Evolutionary conservation across 129 eudicot species (phyloP).

Genomic region (Mikania micrantha): DNA sequence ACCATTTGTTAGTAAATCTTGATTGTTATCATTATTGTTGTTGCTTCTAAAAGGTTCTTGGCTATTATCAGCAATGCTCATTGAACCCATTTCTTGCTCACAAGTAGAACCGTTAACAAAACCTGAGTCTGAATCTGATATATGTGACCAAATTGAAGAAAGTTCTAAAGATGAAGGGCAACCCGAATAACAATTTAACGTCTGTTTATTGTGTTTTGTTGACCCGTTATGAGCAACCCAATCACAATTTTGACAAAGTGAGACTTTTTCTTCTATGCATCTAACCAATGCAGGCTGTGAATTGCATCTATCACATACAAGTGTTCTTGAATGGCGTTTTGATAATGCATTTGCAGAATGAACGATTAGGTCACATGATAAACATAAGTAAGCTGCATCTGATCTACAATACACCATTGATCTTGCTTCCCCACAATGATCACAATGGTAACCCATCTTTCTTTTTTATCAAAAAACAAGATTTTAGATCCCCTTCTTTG

Average conservation of each 20-base stretch:
- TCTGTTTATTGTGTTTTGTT: conserved; percentile 44
- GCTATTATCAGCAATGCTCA: conserved; percentile 52
- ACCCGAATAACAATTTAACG: conserved; percentile 59
- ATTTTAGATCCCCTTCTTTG: neutral
- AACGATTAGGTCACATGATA: conserved; percentile 76
- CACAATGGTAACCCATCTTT: conserved; percentile 63
- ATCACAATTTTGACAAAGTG: conserved; percentile 83
- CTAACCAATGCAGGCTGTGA: conserved; percentile 71
- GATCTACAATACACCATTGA: conserved; percentile 83
- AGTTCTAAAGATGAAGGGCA: conserved; percentile 72
- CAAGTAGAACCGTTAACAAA: conserved; percentile 36
- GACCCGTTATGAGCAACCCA: conserved; percentile 52
- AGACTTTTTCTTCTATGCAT: conserved; percentile 64
- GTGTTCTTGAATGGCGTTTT: conserved; percentile 79
- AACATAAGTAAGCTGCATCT: conserved; percentile 83
- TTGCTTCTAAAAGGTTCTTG: conserved; percentile 12
- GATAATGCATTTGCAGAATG: conserved; percentile 93
- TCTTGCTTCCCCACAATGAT: conserved; percentile 76
- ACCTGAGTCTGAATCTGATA: conserved; percentile 36
- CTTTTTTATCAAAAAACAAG: neutral
- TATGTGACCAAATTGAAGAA: conserved; percentile 57
- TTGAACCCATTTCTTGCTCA: conserved; percentile 56
- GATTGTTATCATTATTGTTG: conserved; percentile 18
- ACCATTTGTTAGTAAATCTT: conserved; percentile 19
- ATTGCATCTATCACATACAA: conserved; percentile 74